Base-by-base conservation (phyloP, 345 rosid genomes). In the Punica granatum region DNA sequence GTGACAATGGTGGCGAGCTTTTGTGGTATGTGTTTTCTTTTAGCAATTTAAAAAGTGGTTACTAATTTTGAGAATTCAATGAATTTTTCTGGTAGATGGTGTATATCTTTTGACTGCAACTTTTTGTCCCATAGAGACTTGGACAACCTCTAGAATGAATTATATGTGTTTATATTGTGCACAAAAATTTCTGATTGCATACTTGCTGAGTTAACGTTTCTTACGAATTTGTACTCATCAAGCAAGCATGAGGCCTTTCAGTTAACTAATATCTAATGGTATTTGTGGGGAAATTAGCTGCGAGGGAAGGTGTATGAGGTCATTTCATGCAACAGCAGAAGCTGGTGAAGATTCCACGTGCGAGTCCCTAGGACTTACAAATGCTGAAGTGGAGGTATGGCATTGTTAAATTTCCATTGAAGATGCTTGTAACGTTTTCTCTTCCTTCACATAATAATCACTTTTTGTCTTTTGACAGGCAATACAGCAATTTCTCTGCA, bases 221-320 rank as follows among this genome's bases (percentile, higher is more conserved):
- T n/a, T n/a, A n/a, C n/a, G n/a, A n/a, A n/a, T n/a, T n/a, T n/a
- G n/a, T n/a, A n/a, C n/a, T 37, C 11, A 11, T 37, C 41, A 37
- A 37, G n/a, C 41, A 37, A 11, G 5, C 41, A 4, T 37, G 6
- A 49, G 4, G 31, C 64, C 36, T 35, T 3, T 37, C n/a, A 37
- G 21, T n/a, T 25, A 32, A 28, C 30, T n/a, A 15, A 65, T 73
- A 31, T 30, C 26, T 68, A 41, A 28, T 30, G 16, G 32, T 28
- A 33, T 56, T 56, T 53, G 14, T 56, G 56, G 63, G 51, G 63
- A 49, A 70, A 64, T 44, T 65, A 77, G 63, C 46, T 94, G 99
- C 77, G 97, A 94, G 21, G 99, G 97, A 53, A 86, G 76, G 70
- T 94, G 99, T 77, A 51, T 94, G 89, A 82, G 99, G 76, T 85